phyloP scores from a whole-genome alignment of 73 alveolate species.

The Stentor roeselii region DNA sequence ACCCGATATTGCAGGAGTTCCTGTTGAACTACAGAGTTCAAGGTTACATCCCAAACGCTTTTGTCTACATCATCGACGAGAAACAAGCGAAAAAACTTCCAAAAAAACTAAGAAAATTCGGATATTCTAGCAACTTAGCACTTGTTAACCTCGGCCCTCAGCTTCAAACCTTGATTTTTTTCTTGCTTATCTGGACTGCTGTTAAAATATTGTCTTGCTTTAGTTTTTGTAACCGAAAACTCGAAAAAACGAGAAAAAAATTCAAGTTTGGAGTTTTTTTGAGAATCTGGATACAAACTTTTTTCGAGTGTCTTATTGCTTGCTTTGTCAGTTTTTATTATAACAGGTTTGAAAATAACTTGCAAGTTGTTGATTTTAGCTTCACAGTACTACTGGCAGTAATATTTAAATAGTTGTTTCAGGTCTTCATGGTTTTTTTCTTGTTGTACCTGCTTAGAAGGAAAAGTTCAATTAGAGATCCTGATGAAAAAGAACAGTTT shows the following conservation, averaged over 20 bases:
- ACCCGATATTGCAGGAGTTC: background rate
- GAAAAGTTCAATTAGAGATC: too few relatives aligned
- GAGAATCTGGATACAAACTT: background rate
- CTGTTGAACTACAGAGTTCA: background rate
- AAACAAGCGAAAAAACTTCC: background rate
- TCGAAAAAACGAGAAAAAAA: too few relatives aligned
- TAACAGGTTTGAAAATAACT: background rate
- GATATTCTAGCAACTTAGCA: background rate
- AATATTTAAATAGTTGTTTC: background rate
- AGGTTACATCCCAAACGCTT: background rate
- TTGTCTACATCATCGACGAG: background rate
- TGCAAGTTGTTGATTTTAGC: background rate
- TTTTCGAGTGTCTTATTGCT: too few relatives aligned
- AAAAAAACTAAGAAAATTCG: background rate
- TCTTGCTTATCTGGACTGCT: background rate
- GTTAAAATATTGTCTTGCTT: background rate
- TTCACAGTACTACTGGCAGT: background rate
- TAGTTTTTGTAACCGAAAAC: background rate
- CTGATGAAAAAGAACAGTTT: background rate
- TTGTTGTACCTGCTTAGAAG: background rate
- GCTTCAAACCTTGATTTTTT: background rate
- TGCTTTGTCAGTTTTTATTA: background rate
- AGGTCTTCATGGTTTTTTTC: too few relatives aligned
- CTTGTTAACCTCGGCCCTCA: background rate
- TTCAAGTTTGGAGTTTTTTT: background rate